phyloP scores from a whole-genome alignment of 257 asterid genomes.

The Solanum raphanifolium region DNA sequence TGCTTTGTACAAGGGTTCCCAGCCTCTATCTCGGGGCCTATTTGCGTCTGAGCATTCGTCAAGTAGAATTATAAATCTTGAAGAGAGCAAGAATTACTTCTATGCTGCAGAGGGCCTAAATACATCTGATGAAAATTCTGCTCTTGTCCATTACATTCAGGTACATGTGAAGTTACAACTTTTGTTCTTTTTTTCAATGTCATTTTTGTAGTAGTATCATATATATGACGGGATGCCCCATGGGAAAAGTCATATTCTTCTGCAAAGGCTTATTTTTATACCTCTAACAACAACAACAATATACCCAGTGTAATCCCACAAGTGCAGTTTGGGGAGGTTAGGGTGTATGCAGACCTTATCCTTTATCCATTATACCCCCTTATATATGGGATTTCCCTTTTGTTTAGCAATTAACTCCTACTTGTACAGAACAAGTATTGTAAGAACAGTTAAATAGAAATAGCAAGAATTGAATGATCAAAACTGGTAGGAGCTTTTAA shows the following conservation, averaged over 20 bases:
- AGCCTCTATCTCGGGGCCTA: slow-evolving; percentile 52
- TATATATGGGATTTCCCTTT: not conserved
- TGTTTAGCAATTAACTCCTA: not conserved
- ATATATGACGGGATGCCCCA: not conserved
- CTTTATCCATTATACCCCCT: not conserved
- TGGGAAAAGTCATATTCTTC: not conserved
- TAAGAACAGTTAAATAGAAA: not conserved
- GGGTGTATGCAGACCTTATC: not conserved
- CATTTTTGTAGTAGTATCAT: not conserved
- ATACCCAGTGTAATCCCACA: not conserved
- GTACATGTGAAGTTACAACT: slow-evolving; percentile 22
- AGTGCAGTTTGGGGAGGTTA: not conserved
- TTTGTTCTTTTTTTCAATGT: not conserved
- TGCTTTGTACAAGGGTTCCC: slow-evolving; percentile 59
- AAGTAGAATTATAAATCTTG: slow-evolving; percentile 72
- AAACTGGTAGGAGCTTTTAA: not conserved
- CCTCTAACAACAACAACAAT: not conserved
- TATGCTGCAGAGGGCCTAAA: slow-evolving; percentile 68
- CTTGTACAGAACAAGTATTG: not conserved
- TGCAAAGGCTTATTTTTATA: not conserved
- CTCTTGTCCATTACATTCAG: slow-evolving; percentile 92
- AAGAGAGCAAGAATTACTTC: slow-evolving; percentile 48
- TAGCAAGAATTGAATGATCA: not conserved
- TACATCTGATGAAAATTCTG: slow-evolving; percentile 89
- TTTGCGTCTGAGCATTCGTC: slow-evolving; percentile 73